Base-by-base conservation (phyloP, 768 basidiomycete genomes). In the Austroboletus eburneus region DNA sequence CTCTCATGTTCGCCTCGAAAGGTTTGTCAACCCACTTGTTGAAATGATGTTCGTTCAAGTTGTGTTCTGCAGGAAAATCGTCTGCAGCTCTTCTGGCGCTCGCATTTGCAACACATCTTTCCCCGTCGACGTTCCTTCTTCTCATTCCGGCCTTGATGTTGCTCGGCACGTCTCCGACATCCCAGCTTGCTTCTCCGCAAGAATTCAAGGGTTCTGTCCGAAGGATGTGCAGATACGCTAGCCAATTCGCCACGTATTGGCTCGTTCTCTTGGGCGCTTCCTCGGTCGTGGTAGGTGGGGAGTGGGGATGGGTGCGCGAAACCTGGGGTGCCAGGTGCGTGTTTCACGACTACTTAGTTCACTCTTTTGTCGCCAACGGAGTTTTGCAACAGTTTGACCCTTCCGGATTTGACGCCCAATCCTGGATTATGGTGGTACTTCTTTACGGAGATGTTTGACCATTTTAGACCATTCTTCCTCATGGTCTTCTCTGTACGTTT, bases 391-490 rank as follows among this genome's bases (percentile, higher is more conserved):
- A 97, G 94, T 38, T 58, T 96, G 20, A 79, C 77, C 17, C 78
- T 96, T 9, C 87, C 88, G 2, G 94, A 96, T 62, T 68, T 98
- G 51, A 93, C 91, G 9, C 95, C 96, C 0, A 98, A 94, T 56
- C 81, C 89, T 4, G 95, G 96, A 2, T 69, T 97, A 23, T 92
- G 92, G 88, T 98, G 95, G 95, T 98, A 98, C 66, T 98, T 98
- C 72, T 97, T 98, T 70, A 97, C 92, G 10, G 95, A 98, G 64
- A 97, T 97, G 89, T 99, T 99, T 53, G 95, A 97, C 61, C 88
- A 98, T 62, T 99, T 97, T 73, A 74, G 96, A 24, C 81, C 85
- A 4, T 97, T 97, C 70, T 99, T 96, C 75, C 72, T 97, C 25
- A 86, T 93, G 76, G 89, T 88, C 16, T 98, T 97, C 66, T 88